phyloP scores from a whole-genome alignment of 1,284 basidiomycete species.

The Ganoderma sinense region DNA sequence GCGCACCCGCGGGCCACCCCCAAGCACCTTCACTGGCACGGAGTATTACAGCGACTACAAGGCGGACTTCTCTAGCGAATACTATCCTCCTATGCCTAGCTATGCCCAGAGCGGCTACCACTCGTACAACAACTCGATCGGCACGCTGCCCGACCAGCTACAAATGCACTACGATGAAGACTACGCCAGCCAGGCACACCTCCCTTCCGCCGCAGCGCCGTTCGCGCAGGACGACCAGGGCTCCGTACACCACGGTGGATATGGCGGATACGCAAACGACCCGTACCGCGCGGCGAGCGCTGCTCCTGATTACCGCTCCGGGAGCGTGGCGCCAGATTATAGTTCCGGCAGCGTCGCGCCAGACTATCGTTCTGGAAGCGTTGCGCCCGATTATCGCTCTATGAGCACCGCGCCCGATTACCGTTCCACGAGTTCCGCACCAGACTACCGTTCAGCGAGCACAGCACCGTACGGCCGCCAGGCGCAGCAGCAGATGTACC shows the following conservation, averaged over 20 bases:
- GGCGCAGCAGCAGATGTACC: conserved; percentile 26
- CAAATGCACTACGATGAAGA: conserved; percentile 66
- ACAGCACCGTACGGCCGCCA: conserved; percentile 32
- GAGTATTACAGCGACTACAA: conserved; percentile 63
- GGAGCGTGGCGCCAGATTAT: conserved; percentile 24
- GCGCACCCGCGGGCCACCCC: conserved; percentile 61
- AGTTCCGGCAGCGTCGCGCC: conserved; percentile 20
- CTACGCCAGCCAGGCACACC: conserved; percentile 65
- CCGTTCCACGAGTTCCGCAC: conserved; percentile 19
- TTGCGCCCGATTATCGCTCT: conserved; percentile 19
- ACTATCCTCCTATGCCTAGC: conserved; percentile 72
- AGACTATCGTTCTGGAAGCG: conserved; percentile 21
- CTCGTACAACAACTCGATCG: conserved; percentile 61
- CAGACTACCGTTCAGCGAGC: conserved; percentile 27
- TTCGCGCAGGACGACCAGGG: conserved; percentile 47
- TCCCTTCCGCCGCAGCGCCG: conserved; percentile 62
- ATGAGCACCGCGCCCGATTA: conserved; percentile 24
- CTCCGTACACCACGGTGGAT: conserved; percentile 18
- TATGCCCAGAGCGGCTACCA: conserved; percentile 50
- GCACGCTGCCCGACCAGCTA: conserved; percentile 60
- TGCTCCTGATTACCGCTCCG: conserved; percentile 27
- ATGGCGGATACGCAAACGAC: conserved; percentile 29
- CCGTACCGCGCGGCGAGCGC: conserved; percentile 26
- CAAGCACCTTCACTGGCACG: conserved; percentile 59
- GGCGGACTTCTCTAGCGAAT: conserved; percentile 45